A percentile compares a stretch with the other conserved stretches of the same genome.
These are phyloP conservation scores for Fusarium buharicum DNA, from an alignment of 2,329 filamentous ascomycete species.

Conservation along the genomic window DNA sequence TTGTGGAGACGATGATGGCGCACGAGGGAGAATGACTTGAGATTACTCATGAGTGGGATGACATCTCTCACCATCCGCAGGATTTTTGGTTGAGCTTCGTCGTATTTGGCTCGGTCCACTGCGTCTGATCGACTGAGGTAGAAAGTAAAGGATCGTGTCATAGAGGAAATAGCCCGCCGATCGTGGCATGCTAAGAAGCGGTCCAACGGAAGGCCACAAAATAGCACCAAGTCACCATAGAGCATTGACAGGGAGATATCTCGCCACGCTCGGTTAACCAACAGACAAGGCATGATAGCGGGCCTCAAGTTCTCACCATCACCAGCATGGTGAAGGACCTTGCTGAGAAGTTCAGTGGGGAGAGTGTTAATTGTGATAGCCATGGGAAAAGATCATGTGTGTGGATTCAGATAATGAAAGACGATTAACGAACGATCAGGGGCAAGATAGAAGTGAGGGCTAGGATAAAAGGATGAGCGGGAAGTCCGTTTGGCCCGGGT, in stretches of 20 bases:
- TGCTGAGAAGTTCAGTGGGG: neutral
- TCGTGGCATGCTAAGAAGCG: conserved; percentile 1
- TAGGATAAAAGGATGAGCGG: neutral
- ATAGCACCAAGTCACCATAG: conserved; percentile 1
- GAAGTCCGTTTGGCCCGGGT: neutral
- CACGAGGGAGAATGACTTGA: conserved; percentile 5
- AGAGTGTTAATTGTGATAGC: neutral
- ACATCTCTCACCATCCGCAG: neutral
- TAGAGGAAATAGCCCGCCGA: neutral
- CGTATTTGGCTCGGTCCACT: neutral
- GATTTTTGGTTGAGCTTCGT: neutral
- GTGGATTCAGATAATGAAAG: no score
- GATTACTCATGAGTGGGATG: neutral
- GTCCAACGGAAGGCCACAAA: neutral
- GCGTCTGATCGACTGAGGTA: neutral
- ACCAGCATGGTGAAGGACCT: neutral
- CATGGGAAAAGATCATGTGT: conserved; percentile 5
- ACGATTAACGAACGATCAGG: no score
- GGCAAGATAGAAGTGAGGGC: neutral
- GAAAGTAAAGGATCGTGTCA: conserved; percentile 8
- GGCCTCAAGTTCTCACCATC: neutral
- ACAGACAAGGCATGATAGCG: neutral
- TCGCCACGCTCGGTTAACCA: neutral
- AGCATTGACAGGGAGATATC: neutral
- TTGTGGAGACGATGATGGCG: neutral